Conservation (phyloP, 140 eudicot genomes). For the Bidens hawaiensis region DNA sequence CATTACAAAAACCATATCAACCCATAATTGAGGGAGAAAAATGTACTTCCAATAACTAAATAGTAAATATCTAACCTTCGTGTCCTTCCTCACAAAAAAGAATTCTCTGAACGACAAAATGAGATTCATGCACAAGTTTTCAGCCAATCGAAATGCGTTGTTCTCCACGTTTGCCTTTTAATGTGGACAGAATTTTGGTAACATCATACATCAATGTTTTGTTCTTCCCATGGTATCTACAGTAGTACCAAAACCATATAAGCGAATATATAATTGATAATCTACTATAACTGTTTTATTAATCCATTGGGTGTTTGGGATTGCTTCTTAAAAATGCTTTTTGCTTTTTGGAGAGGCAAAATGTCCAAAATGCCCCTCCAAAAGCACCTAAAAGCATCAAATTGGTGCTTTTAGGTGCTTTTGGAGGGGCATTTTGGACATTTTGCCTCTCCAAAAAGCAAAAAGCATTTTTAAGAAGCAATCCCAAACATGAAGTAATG, state of each 20-base stretch:
- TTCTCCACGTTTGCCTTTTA: constrained; percentile 90
- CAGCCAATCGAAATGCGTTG: constrained; percentile 75
- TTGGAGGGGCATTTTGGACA: too few relatives aligned
- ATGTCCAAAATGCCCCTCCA: too few relatives aligned
- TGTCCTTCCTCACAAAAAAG: constrained; percentile 77
- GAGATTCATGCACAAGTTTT: constrained; percentile 86
- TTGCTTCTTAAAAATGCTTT: too few relatives aligned
- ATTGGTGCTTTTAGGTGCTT: too few relatives aligned
- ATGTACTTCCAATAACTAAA: not conserved
- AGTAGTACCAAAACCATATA: not conserved
- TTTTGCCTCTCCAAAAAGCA: too few relatives aligned
- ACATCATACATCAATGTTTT: constrained; percentile 74
- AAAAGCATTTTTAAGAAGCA: too few relatives aligned
- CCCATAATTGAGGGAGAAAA: not conserved
- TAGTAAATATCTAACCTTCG: constrained; percentile 48
- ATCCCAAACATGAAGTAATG: too few relatives aligned
- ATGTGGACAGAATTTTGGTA: constrained; percentile 74
- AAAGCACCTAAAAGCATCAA: too few relatives aligned
- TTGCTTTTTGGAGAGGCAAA: too few relatives aligned
- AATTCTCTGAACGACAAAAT: constrained; percentile 68
- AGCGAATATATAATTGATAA: not conserved
- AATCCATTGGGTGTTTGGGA: not conserved
- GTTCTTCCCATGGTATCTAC: constrained; percentile 86
- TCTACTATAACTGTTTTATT: not conserved
- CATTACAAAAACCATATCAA: not conserved